Percentiles rank a stretch among this genome's conserved stretches.
These are phyloP conservation scores for Ophiostoma pallidulum DNA, from an alignment of 2,329 filamentous ascomycete genomes.

Conservation along the genomic window DNA sequence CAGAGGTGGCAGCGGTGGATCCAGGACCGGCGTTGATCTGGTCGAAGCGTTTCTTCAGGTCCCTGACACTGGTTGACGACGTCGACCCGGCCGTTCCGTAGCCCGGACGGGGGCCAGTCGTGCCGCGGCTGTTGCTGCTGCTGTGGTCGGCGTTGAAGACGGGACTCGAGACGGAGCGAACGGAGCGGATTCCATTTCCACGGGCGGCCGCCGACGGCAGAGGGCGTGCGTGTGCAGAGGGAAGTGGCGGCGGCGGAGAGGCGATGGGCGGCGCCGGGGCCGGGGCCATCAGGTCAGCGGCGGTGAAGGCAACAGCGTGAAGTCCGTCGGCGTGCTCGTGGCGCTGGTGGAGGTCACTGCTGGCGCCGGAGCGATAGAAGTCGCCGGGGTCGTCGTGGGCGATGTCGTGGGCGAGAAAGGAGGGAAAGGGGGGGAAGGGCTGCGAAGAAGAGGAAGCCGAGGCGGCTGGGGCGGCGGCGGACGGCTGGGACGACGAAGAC, in stretches of 20 bases:
- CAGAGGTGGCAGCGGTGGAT: constrained; percentile 2
- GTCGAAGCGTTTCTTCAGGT: constrained; percentile 72
- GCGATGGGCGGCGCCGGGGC: constrained; percentile 31
- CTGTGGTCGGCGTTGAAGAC: constrained; percentile 27
- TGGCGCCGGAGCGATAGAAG: constrained; percentile 18
- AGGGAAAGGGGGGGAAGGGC: constrained; percentile 1
- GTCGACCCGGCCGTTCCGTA: constrained; percentile 6
- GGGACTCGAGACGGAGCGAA: constrained; percentile 49
- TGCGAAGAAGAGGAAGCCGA: background rate
- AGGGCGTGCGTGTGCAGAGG: constrained; percentile 29
- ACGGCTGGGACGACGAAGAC: background rate
- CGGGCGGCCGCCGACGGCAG: constrained; percentile 29
- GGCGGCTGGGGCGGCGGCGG: background rate
- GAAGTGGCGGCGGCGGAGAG: constrained; percentile 26
- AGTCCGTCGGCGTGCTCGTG: background rate
- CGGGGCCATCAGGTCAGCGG: constrained; percentile 32
- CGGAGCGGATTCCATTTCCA: constrained; percentile 33
- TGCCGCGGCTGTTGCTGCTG: background rate
- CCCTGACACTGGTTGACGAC: constrained; percentile 58
- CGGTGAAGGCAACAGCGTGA: constrained; percentile 3
- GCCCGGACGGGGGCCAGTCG: background rate
- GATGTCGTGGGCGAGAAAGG: constrained; percentile 15
- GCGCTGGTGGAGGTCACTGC: background rate
- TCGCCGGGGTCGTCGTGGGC: constrained; percentile 1
- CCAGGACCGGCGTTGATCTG: constrained; percentile 34